A percentile compares a stretch with the other conserved stretches of the same genome.
Evolutionary conservation across 2,329 filamentous ascomycete genomes (phyloP).

Genomic region (Talaromyces sp.): DNA sequence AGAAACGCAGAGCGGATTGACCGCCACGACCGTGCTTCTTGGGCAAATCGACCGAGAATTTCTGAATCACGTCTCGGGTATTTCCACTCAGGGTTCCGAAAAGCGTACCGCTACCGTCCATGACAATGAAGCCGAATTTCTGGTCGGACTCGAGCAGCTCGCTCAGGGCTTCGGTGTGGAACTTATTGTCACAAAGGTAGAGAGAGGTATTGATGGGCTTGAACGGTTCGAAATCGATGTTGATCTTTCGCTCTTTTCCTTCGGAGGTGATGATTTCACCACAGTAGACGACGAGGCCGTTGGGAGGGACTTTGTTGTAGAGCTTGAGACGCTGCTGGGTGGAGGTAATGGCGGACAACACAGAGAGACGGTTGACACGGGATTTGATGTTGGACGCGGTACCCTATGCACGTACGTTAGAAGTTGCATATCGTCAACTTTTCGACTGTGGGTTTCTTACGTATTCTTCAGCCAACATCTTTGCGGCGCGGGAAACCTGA

Average conservation of each 20-base stretch:
- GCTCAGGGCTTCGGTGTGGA: conserved; percentile 95
- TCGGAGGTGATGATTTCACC: conserved; percentile 99
- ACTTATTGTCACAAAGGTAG: conserved; percentile 99
- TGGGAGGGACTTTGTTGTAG: conserved; percentile 97
- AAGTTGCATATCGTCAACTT: neutral
- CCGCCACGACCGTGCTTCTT: conserved; percentile 99
- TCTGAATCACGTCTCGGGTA: conserved; percentile 93
- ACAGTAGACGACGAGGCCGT: conserved; percentile 97
- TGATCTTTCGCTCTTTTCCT: conserved; percentile 99
- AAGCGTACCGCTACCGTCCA: conserved; percentile 98
- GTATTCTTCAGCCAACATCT: conserved; percentile 99
- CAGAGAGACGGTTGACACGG: conserved; percentile 96
- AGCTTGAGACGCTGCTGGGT: conserved; percentile 99
- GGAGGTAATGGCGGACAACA: conserved; percentile 96
- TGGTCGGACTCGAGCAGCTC: conserved; percentile 98
- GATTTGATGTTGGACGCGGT: conserved; percentile 99
- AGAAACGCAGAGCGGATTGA: conserved; percentile 98
- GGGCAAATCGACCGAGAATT: conserved; percentile 96
- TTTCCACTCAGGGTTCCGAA: conserved; percentile 97
- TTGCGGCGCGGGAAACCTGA: conserved; percentile 90
- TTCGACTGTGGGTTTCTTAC: conserved; percentile 54
- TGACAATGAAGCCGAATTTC: conserved; percentile 99
- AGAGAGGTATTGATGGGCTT: conserved; percentile 99
- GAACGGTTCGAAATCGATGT: conserved; percentile 99
- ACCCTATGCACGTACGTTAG: conserved; percentile 53